Evolutionary conservation across 306 rosid genomes (phyloP).

Genomic region (Oxytropis ochrocephala): DNA sequence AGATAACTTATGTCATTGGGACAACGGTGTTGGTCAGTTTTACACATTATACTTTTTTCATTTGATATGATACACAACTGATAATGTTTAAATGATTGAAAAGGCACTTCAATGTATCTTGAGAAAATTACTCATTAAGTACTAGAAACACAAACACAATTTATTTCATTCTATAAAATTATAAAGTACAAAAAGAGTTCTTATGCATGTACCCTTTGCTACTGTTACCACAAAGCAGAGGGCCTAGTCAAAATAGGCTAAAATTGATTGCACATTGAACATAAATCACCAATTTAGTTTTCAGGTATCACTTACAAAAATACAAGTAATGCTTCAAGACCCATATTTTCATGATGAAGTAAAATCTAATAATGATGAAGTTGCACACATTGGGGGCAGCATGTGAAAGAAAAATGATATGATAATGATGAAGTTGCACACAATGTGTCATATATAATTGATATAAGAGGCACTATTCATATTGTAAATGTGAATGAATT

Average conservation of each 20-base stretch:
- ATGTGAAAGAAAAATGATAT: slow-evolving; percentile 12
- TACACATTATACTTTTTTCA: no score
- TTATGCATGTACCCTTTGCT: not conserved
- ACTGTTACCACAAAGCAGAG: not conserved
- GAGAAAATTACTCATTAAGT: not conserved
- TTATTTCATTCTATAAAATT: not conserved
- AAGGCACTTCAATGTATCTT: not conserved
- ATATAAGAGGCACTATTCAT: not conserved
- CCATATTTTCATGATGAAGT: not conserved
- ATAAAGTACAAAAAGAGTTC: not conserved
- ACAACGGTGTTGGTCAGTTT: no score
- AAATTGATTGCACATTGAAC: not conserved
- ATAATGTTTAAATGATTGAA: not conserved
- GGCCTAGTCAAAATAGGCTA: not conserved
- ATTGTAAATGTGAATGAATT: slow-evolving; percentile 2
- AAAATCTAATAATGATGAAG: not conserved
- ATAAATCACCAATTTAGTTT: not conserved
- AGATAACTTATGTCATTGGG: no score
- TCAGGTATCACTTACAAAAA: not conserved
- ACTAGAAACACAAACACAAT: not conserved
- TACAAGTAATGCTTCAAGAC: not conserved
- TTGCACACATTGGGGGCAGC: not conserved
- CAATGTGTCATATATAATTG: slow-evolving; percentile 11
- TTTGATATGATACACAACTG: slow-evolving; percentile 20
- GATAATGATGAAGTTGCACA: no score